A percentile compares a stretch with the other conserved stretches of the same genome.
These are phyloP conservation scores for Pseudovirgaria hyperparasitica DNA, from an alignment of 2,329 filamentous ascomycete genomes.

Conservation along the genomic window DNA sequence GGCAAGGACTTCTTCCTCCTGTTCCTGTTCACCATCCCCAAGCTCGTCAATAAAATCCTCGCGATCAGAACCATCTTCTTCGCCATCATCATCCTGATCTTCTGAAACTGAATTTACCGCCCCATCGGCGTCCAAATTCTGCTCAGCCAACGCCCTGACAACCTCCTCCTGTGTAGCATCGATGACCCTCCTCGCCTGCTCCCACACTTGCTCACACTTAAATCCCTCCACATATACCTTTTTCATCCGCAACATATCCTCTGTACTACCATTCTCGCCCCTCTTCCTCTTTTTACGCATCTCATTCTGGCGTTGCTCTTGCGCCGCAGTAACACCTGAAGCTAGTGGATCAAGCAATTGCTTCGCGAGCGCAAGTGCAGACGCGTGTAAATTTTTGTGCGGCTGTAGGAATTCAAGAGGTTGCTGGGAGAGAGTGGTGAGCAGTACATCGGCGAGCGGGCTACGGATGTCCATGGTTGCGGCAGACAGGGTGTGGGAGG, in stretches of 20 bases:
- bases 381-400: slow-evolving; percentile 48
- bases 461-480: slow-evolving; percentile 21
- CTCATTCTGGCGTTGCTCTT: slow-evolving; percentile 55
- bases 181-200: slow-evolving; percentile 79
- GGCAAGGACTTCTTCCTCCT: slow-evolving; percentile 17
- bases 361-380: slow-evolving; percentile 66
- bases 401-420: slow-evolving; percentile 72
- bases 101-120: slow-evolving; percentile 16
- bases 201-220: slow-evolving; percentile 80
- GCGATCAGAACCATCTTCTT: slow-evolving; percentile 22
- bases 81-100: slow-evolving; percentile 23
- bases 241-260: slow-evolving; percentile 54
- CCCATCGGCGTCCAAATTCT: slow-evolving; percentile 10
- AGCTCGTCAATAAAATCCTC: slow-evolving; percentile 30
- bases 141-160: slow-evolving; percentile 32
- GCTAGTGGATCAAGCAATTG: slow-evolving; percentile 68
- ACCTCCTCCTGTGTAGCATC: slow-evolving; percentile 46
- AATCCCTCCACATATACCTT: slow-evolving; percentile 82
- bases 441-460: slow-evolving; percentile 29
- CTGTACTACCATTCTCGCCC: slow-evolving; percentile 34
- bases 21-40: slow-evolving; percentile 20
- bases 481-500: slow-evolving; percentile 26
- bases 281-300: slow-evolving; percentile 67
- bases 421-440: slow-evolving; percentile 46
- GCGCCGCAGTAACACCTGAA: slow-evolving; percentile 57